Evolutionary conservation across 2,329 filamentous ascomycete species (phyloP).

Genomic region (Gnomoniopsis smithogilvyi): DNA sequence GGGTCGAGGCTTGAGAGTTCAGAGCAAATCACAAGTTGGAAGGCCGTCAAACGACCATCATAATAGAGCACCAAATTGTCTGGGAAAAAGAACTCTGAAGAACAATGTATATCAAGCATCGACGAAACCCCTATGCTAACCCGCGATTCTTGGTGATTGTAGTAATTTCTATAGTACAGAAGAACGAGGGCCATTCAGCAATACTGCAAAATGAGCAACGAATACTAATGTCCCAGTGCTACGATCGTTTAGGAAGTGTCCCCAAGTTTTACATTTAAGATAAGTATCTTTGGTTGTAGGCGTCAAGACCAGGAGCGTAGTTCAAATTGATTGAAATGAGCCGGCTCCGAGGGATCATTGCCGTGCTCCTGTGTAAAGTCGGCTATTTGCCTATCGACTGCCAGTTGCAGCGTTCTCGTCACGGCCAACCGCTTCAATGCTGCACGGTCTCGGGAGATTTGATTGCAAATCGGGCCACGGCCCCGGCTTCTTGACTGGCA

Average conservation of each 20-base stretch:
- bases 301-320: neutral
- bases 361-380: neutral
- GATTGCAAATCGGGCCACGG: neutral
- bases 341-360: neutral
- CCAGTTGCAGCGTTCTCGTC: neutral
- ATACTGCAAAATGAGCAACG: no score
- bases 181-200: no score
- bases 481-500: neutral
- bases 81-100: no score
- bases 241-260: no score
- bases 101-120: no score
- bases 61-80: no score
- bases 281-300: neutral
- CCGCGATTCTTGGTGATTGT: no score
- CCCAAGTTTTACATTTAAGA: neutral
- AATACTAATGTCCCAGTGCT: no score
- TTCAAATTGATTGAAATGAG: neutral
- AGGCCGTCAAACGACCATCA: neutral
- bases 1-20: neutral
- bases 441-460: neutral
- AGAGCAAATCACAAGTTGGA: neutral
- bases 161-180: no score
- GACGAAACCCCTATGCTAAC: no score
- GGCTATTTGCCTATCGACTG: conserved; percentile 5
- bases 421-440: neutral